Evolutionary conservation across 2,329 filamentous ascomycete genomes (phyloP).

Genomic region (Trichoderma harzianum): DNA sequence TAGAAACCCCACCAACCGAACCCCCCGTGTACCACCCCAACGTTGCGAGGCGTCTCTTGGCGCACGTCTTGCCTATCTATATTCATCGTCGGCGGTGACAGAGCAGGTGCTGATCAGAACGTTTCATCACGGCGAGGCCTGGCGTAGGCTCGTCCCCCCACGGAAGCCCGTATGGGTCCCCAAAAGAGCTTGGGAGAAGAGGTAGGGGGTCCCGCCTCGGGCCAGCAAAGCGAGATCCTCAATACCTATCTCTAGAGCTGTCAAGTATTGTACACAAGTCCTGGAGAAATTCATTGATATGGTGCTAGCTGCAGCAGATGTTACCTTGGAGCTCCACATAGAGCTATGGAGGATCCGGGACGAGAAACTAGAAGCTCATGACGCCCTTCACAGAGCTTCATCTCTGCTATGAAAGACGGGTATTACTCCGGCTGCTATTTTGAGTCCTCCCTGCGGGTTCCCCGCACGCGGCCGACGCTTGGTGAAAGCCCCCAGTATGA

Average conservation of each 20-base stretch:
- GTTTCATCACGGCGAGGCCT: constrained; percentile 9
- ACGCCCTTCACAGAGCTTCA: neutral
- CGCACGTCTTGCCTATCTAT: neutral
- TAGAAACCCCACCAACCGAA: constrained; percentile 6
- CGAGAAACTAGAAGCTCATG: neutral
- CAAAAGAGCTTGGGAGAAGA: neutral
- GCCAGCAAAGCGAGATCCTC: neutral
- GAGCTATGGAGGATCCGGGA: neutral
- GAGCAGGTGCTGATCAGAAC: neutral
- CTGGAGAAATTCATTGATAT: neutral
- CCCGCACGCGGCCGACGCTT: neutral
- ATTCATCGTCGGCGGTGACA: neutral
- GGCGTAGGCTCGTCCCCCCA: neutral
- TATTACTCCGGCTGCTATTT: neutral
- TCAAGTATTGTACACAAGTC: neutral
- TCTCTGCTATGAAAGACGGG: neutral
- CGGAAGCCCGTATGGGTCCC: neutral
- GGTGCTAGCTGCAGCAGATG: neutral
- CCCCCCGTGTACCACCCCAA: constrained; percentile 17
- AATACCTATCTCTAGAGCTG: neutral
- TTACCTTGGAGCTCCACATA: neutral
- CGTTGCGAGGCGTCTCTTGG: constrained; percentile 10
- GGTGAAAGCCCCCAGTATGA: neutral
- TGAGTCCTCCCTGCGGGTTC: neutral
- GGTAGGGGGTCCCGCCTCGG: neutral